Base-by-base conservation (phyloP, 768 basidiomycete species). In the Podaxis rugospora region DNA sequence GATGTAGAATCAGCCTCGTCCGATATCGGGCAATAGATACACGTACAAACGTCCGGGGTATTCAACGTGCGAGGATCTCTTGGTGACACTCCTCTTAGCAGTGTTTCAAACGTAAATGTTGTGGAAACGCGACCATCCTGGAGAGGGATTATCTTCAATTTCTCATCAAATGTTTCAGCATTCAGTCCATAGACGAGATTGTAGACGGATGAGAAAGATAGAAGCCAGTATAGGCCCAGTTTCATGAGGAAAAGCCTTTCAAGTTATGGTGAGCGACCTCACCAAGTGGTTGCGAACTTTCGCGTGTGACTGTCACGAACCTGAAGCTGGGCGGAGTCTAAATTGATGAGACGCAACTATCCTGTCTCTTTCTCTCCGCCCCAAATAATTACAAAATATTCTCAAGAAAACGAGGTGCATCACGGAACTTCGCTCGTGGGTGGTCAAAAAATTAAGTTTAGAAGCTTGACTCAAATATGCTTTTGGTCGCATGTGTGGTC, bases 91-190 rank as follows among this genome's bases (percentile, higher is more conserved):
- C 77, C 81, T 47, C 76, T 73, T 51, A 88, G 70, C 11, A 84
- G 61, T 0, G 89, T 92, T 27, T 76, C 85, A 73, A 98, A 98
- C 1, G 87, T 81, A 76, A 98, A 97, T 32, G 81, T 80, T 1
- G 93, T 83, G 0, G 84, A 81, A 40, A 98, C 85, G 69, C 87
- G 90, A 53, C 95, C 96, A 70, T 98, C 92, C 5, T 80, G 76
- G 36, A 97, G 80, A 0, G 92, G 69, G 40, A 71, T 75, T 35
- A 84, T 68, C 7, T 70, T 67, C 14, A 84, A 68, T 50, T 75
- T 63, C 66, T 84, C 83, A 51, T 79, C 67, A 62, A 87, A 87
- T 23, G 72, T 66, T 72, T 88, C 86, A 2, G 52, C n/a, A 37
- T 51, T 42, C 11, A 62, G 59, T 11, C 61, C 66, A 37, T 57